phyloP scores from a whole-genome alignment of 257 asterid species.

The Agastache rugosa region DNA sequence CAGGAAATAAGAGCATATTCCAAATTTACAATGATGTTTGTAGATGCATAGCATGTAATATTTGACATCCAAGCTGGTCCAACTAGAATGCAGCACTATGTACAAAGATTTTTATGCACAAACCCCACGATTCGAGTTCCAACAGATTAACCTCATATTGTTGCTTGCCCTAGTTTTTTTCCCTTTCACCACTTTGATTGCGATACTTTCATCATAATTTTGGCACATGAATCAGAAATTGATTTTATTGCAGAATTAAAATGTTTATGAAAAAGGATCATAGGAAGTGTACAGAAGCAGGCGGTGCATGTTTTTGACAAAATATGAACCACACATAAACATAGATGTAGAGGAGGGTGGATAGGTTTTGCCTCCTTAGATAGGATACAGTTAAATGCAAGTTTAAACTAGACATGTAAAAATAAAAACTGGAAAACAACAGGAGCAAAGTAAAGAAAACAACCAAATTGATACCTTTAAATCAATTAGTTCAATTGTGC shows the following conservation, averaged over 20 bases:
- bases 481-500: slow-evolving; percentile 79
- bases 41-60: background rate
- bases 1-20: background rate
- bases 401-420: background rate
- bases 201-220: background rate
- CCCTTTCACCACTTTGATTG: background rate
- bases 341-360: slow-evolving; percentile 13
- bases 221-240: slow-evolving; percentile 1
- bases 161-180: background rate
- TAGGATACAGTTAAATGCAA: background rate
- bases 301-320: background rate
- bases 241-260: background rate
- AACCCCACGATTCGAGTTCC: background rate
- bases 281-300: background rate
- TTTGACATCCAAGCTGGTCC: background rate
- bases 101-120: background rate
- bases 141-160: background rate
- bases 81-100: background rate
- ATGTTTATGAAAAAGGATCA: background rate
- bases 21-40: background rate
- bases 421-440: slow-evolving; percentile 3
- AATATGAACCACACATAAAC: background rate
- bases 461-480: slow-evolving; percentile 62
- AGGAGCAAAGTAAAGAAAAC: slow-evolving; percentile 24
- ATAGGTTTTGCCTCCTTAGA: slow-evolving; percentile 11